Conservation (phyloP, 192 early-diverging fungal species). For the Radiomyces spectabilis region DNA sequence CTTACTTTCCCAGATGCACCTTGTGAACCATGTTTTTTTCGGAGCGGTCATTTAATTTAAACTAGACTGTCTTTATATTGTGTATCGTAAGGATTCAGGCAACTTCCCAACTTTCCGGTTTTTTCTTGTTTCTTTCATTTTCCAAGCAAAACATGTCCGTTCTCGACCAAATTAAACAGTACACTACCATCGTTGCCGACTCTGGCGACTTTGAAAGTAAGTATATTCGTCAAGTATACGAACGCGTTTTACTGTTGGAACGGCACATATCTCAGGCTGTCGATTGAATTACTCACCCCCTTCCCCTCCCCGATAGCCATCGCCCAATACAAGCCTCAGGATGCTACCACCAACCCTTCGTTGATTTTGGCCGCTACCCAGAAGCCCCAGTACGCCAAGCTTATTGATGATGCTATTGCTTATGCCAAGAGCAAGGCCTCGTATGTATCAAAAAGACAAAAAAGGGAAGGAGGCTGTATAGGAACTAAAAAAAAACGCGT, state of each 20-base stretch:
- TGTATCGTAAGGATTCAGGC: too few relatives aligned
- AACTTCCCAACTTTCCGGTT: too few relatives aligned
- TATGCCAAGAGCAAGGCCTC: slow-evolving; percentile 67
- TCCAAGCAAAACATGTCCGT: slow-evolving; percentile 33
- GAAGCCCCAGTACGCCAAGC: slow-evolving; percentile 76
- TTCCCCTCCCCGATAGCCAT: slow-evolving; percentile 52
- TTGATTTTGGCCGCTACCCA: slow-evolving; percentile 89
- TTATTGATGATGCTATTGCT: slow-evolving; percentile 84
- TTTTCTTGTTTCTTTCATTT: slow-evolving; percentile 1
- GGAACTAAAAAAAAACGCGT: too few relatives aligned
- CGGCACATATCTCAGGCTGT: not conserved
- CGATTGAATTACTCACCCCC: not conserved
- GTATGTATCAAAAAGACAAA: slow-evolving; percentile 17
- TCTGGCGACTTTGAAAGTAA: slow-evolving; percentile 96
- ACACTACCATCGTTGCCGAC: slow-evolving; percentile 96
- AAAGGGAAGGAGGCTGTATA: not conserved
- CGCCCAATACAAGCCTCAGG: slow-evolving; percentile 95
- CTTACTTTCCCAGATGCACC: too few relatives aligned
- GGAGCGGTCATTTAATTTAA: too few relatives aligned
- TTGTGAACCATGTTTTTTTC: too few relatives aligned
- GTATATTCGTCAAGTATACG: too few relatives aligned
- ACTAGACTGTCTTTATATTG: too few relatives aligned
- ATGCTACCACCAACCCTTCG: slow-evolving; percentile 99
- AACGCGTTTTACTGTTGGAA: too few relatives aligned
- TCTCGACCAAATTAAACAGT: slow-evolving; percentile 85